Percentiles rank a stretch among this genome's conserved stretches.
Conservation (phyloP, 257 asterid species). For the Salvia rosmarinus region DNA sequence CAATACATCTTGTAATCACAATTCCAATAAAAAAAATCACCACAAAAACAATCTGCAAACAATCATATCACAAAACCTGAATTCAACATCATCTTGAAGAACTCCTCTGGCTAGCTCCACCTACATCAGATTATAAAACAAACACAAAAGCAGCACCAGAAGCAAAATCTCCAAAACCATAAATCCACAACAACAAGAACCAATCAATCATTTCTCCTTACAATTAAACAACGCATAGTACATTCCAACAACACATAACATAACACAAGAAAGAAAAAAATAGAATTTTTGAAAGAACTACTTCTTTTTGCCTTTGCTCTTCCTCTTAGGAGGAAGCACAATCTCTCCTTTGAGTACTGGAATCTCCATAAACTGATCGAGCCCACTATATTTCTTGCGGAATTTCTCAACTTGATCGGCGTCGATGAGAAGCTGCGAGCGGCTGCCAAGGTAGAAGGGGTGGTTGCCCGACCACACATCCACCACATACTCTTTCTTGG, state of each 20-base stretch:
- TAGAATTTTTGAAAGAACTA: conserved; percentile 32
- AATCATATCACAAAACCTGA: not conserved
- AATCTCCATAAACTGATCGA: conserved; percentile 69
- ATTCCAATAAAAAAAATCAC: not conserved
- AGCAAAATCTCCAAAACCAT: not conserved
- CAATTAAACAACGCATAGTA: too few relatives aligned
- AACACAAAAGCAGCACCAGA: not conserved
- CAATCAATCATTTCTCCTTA: conserved; percentile 12
- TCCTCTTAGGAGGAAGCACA: conserved; percentile 75
- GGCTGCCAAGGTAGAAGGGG: conserved; percentile 87
- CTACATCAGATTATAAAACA: not conserved
- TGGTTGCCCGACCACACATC: conserved; percentile 99
- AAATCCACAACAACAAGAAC: conserved; percentile 17
- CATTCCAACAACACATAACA: not conserved
- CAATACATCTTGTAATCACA: not conserved
- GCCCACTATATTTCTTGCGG: conserved; percentile 72
- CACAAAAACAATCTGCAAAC: not conserved
- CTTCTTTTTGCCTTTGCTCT: conserved; percentile 73
- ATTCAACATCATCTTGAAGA: conserved; percentile 1
- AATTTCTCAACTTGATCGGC: conserved; percentile 91
- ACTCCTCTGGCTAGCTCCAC: not conserved
- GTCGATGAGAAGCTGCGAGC: conserved; percentile 59
- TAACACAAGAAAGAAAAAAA: not conserved
- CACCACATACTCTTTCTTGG: conserved; percentile 85
- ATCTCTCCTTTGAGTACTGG: conserved; percentile 95